Evolutionary conservation across 2,329 filamentous ascomycete genomes (phyloP), one percentile per base, ranked within the genome.

Genomic region (Sphaerostilbella broomeana): DNA sequence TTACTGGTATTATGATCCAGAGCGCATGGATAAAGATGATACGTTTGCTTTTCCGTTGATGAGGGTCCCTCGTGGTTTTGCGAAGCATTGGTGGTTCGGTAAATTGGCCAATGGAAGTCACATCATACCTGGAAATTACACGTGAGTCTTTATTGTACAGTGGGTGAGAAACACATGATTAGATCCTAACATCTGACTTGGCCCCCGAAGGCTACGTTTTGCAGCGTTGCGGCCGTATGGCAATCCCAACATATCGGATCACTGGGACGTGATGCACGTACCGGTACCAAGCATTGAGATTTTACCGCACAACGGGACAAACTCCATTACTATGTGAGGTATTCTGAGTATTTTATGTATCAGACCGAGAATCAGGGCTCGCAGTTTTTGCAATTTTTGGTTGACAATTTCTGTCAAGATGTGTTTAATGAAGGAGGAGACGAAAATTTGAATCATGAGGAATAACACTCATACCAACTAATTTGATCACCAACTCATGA

Each of bases 191-290:
- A 17, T 18, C 43, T 55, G 21, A 54, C 19, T 8, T 17, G 0
- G 3, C 13, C 13, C 15, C n/a, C 6, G 10, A 25, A 63, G 62
- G 5, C 61, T 67, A 51, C 63, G 65, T 8, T 63, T 68, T 31
- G 65, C 64, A 5, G 62, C 62, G 0, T 47, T 68, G 12, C 54
- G 59, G 22, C 63, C 65, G 2, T 67, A 68, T 20, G 65, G 65
- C 1, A 62, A 65, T 21, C 63, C 60, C 1, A 50, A 57, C 5
- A 56, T 64, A 9, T 57, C 64, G 2, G 61, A 61, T 26, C 64
- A 67, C 38, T 68, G 64, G 65, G 62, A 68, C 24, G 48, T 65
- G 29, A 62, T 62, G 57, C 43, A 45, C 26, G 47, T 51, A 27
- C 46, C 58, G 28, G 51, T 56, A 6, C 52, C 56, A 6, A 54